Evolutionary conservation across 1,284 basidiomycete genomes (phyloP), one percentile per base, ranked within the genome.

Genomic region (Mycena citricolor): DNA sequence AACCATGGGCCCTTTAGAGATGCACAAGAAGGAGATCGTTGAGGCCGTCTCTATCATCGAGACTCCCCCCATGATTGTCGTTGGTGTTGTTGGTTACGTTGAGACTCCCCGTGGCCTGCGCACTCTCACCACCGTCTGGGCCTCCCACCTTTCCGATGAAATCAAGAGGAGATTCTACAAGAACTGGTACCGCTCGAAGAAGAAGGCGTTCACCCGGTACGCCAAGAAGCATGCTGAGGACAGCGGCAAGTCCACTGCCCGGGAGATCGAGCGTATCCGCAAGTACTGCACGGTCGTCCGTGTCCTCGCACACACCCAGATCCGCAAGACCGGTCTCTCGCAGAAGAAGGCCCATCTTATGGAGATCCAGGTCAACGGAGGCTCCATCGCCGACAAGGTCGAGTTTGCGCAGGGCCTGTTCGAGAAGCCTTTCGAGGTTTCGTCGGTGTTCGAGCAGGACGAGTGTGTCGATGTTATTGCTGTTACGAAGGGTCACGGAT

Each of bases 131-230:
- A 97, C 71, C 59, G 90, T 81, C 64, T 98, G 74, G 94, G 91
- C 73, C 57, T 94, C 74, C 54, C 87, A 81, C 68, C 87, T 78
- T 61, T 92, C 76, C 52, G 91, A 78, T 66, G 95, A 98, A 70
- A 71, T 99, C 68, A 98, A 97, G 77, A 91, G 97, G 67, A 86
- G 97, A 63, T 98, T 99, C 89, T 97, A 98, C 90, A 97, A 95
- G 84, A 99, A 98, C 86, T 99, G 97, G 97, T 99, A 99, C 83
- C 87, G 92, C 62, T 95, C 92, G 51, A 99, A 99, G 90, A 99
- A 98, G 86, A 99, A 99, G 86, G 95, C 95, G 36, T 98, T 98
- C 83, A 98, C 95, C 63, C 86, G 86, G 57, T 95, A 98, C 74
- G 95, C 95, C 69, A 97, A 97, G 88, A 98, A 97, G 81, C 90